Base-by-base conservation (phyloP, 805 yeast species). In the Cyberlindnera misumaiensis region DNA sequence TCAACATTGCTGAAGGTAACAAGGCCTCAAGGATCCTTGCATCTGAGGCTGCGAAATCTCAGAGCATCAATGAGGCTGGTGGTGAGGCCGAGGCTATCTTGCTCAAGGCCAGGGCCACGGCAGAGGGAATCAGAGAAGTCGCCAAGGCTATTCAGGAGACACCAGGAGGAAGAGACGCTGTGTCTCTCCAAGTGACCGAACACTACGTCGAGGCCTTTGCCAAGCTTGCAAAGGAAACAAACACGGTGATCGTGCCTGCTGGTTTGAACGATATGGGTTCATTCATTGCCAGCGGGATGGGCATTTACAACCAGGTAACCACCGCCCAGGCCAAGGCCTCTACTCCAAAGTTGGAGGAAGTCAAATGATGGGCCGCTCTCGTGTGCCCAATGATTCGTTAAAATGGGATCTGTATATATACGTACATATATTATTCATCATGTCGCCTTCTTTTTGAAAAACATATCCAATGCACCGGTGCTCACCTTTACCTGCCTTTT, bases 1-100 rank as follows among this genome's bases (percentile, higher is more conserved):
- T 86, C 57, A 86, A 86, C 56, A 77, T 80, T 44, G 88, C 93
- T 40, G 94, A 85, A 60, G 94, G 94, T 58, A 80, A 77, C 46
- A 83, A 81, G 56, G 76, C 73, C 41, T 70, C 85, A 1, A 71
- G 73, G 34, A 81, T 84, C 44, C 69, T 84, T 46, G 79, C 80
- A n/a, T 82, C 90, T 4, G 90, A 84, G 59, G 90, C 85, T 43
- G 59, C 62, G 33, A 74, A 75, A 59, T 65, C 72, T 34, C 75
- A 79, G 53, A 72, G 70, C 45, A 73, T 82, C 53, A 82, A 83
- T 54, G 65, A 62, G 30, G 89, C 90, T n/a, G 64, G 59, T 46
- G 90, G 88, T 70, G 85, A 80, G 48, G 78, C 85, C 32, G 78
- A 81, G 53, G 80, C 85, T 12, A 75, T 80, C 38, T 55, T 76